Base-by-base conservation (phyloP, 2,329 filamentous ascomycete species). In the Trichoderma polysporum region DNA sequence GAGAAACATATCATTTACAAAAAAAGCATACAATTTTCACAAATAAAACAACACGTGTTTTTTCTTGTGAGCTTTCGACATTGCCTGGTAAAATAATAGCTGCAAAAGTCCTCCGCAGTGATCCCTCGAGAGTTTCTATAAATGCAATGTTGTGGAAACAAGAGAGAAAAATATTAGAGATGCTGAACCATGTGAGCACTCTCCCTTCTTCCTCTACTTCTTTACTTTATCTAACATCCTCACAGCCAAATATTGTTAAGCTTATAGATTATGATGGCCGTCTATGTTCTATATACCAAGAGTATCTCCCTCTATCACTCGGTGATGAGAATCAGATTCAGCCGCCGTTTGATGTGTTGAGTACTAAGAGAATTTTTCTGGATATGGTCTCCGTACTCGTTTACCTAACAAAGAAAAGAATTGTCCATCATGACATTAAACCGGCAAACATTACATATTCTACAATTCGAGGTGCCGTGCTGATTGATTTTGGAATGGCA, bases 401-500 rank as follows among this genome's bases (percentile, higher is more conserved):
- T 6, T 47, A 59, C 25, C 13, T 59, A 22, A n/a, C 10, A 3
- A 41, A 6, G 19, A 19, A 47, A 12, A 47, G 47, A 15, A n/a
- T 33, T 25, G 9, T 47, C 22, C 56, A 59, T 59, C 29, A 47
- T 12, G 56, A 59, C 13, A 47, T 59, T 13, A 59, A 59, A 35
- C 56, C 56, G 22, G 19, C 12, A n/a, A 59, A 59, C n/a, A 59
- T 59, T n/a, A n/a, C 31, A 25, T 59, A 45, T 29, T 59, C 39
- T 27, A 17, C 22, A 6, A 9, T 1, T 4, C 68, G 61, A 41
- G 68, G 69, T 39, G 68, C 65, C 25, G 65, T 69, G 6, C 53
- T 56, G 19, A 12, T 56, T 37, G 53, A 56, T 19, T 56, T 56
- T 37, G 53, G 53, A 12, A 8, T 53, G 13, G 4, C 49, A 31